These are phyloP conservation scores for Kentomonas sorsogonicus DNA, from an alignment of 208 protist species.

Conservation along the genomic window DNA sequence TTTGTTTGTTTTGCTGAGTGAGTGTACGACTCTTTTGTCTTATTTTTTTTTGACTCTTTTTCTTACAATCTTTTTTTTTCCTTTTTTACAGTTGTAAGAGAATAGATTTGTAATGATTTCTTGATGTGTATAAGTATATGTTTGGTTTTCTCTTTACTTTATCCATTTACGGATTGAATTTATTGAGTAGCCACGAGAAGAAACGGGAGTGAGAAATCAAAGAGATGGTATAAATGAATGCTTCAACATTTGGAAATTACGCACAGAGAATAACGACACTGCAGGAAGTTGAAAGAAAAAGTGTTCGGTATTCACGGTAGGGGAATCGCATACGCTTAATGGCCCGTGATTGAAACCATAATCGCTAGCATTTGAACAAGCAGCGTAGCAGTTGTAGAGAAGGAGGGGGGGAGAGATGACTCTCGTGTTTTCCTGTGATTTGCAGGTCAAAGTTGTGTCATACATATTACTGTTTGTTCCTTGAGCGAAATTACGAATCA, in stretches of 20 bases:
- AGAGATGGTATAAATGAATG: neutral
- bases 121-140: neutral
- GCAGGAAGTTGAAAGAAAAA: neutral
- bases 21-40: neutral
- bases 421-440: too few relatives aligned
- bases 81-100: constrained; percentile 1
- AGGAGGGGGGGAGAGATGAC: too few relatives aligned
- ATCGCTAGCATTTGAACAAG: too few relatives aligned
- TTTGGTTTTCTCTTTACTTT: constrained; percentile 6
- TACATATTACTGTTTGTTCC: too few relatives aligned
- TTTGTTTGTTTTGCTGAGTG: constrained; percentile 11
- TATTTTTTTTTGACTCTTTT: constrained; percentile 3
- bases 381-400: too few relatives aligned
- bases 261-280: neutral
- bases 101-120: neutral
- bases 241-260: neutral
- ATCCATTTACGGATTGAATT: neutral
- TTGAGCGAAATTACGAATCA: too few relatives aligned
- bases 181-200: too few relatives aligned
- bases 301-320: too few relatives aligned
- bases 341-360: too few relatives aligned
- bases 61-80: neutral
- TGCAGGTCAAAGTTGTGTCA: too few relatives aligned
- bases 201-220: too few relatives aligned
- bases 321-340: too few relatives aligned